Conservation (phyloP, 1,284 basidiomycete genomes). For the Trichosporon inkin region DNA sequence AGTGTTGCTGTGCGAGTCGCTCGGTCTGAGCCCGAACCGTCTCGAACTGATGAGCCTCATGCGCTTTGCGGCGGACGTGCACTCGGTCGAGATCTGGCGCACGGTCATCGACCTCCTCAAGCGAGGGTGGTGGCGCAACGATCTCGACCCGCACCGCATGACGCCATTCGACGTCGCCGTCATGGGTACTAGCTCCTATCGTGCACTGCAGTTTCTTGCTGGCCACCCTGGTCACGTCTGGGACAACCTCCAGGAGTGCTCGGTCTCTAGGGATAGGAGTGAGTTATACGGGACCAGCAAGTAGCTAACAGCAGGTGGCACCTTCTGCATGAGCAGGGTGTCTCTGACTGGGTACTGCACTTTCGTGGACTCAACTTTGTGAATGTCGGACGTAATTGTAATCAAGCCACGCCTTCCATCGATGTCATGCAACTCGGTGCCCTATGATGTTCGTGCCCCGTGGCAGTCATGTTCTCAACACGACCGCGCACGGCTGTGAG, state of each 20-base stretch:
- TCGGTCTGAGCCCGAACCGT: neutral
- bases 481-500: too few species aligned
- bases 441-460: too few species aligned
- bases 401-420: neutral
- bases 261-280: neutral
- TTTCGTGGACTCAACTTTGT: neutral
- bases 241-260: neutral
- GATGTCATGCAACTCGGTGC: too few species aligned
- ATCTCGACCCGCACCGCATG: conserved; percentile 1
- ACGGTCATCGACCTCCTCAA: neutral
- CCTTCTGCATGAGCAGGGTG: conserved; percentile 1
- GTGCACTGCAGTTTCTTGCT: neutral
- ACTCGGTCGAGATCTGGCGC: neutral
- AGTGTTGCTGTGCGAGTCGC: neutral
- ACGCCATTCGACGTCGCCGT: neutral
- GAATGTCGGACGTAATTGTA: neutral
- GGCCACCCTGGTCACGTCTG: neutral
- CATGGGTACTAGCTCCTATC: neutral
- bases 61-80: neutral
- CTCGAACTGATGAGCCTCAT: neutral
- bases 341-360: neutral
- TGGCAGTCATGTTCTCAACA: too few species aligned
- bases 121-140: neutral
- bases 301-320: conserved; percentile 1
- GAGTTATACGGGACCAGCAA: neutral